Percentiles rank a stretch among this genome's conserved stretches.
These are phyloP conservation scores for Tricholoma sp. DNA, from an alignment of 768 basidiomycete genomes.

Conservation along the genomic window DNA sequence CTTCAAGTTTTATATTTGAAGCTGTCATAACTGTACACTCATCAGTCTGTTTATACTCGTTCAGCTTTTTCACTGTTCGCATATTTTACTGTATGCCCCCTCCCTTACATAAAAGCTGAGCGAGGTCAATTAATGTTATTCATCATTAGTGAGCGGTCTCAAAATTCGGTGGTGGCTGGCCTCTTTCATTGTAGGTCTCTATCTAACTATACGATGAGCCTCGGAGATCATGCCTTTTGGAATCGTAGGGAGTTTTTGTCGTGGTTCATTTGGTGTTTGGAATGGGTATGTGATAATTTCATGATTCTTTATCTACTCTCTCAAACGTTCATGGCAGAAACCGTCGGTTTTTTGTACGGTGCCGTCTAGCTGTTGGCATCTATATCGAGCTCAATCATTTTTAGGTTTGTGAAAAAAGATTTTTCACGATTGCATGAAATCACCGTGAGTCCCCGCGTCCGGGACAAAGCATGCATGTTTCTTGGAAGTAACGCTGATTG, in stretches of 20 bases:
- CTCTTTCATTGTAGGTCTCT: slow-evolving; percentile 21
- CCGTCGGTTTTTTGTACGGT: slow-evolving; percentile 25
- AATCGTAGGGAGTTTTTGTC: slow-evolving; percentile 19
- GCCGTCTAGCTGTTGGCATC: not conserved
- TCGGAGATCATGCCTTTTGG: not conserved
- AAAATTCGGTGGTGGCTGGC: slow-evolving; percentile 28
- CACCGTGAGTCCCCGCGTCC: slow-evolving; percentile 19
- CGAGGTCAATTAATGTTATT: not conserved
- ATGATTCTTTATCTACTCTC: not conserved
- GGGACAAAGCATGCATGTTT: not conserved
- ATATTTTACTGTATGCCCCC: slow-evolving; percentile 24
- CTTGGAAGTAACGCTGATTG: not conserved
- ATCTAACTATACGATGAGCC: not conserved
- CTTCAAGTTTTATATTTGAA: slow-evolving; percentile 2
- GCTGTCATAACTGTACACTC: not conserved
- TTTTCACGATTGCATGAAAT: slow-evolving; percentile 27
- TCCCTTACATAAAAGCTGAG: not conserved
- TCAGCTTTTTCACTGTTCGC: slow-evolving; percentile 28
- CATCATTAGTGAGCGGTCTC: slow-evolving; percentile 22
- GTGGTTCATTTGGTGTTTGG: slow-evolving; percentile 31
- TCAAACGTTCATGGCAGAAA: slow-evolving; percentile 18
- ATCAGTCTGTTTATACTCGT: not conserved
- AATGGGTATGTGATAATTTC: slow-evolving; percentile 22
- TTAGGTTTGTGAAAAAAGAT: slow-evolving; percentile 32
- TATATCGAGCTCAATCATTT: not conserved